These are phyloP conservation scores for Backusella luteola DNA, from an alignment of 192 early-diverging fungal species.

Conservation along the genomic window DNA sequence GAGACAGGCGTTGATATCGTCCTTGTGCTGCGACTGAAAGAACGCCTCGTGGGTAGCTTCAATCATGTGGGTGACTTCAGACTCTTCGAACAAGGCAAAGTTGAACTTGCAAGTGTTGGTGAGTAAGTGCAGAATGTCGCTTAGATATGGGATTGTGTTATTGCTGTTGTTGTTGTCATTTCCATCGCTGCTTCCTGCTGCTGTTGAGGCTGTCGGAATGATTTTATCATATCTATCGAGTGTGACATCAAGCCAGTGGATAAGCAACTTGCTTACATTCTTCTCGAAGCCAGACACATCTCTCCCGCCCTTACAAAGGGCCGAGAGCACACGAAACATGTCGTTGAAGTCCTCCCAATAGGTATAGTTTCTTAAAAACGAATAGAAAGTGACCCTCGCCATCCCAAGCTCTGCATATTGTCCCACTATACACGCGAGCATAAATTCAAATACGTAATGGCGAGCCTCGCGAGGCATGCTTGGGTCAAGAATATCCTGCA, in stretches of 20 bases:
- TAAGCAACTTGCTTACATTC: conserved; percentile 50
- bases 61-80: conserved; percentile 47
- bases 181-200: not conserved
- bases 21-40: conserved; percentile 34
- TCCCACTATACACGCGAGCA: conserved; percentile 55
- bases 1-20: conserved; percentile 44
- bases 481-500: conserved; percentile 45
- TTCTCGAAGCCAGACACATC: conserved; percentile 61
- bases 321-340: conserved; percentile 46
- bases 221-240: conserved; percentile 30
- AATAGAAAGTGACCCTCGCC: conserved; percentile 54
- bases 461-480: conserved; percentile 49
- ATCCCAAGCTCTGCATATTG: conserved; percentile 58
- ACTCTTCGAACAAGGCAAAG: conserved; percentile 56
- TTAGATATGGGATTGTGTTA: conserved; percentile 39
- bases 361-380: conserved; percentile 45
- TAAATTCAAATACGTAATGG: conserved; percentile 54
- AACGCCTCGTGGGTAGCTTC: conserved; percentile 45
- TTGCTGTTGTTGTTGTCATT: not conserved
- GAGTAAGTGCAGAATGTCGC: conserved; percentile 48
- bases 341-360: conserved; percentile 53
- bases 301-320: conserved; percentile 52
- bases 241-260: conserved; percentile 47
- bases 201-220: not conserved
- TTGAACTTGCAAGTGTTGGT: conserved; percentile 54